phyloP scores from a whole-genome alignment of 2,329 filamentous ascomycete species.

The Bipolaris bicolor region DNA sequence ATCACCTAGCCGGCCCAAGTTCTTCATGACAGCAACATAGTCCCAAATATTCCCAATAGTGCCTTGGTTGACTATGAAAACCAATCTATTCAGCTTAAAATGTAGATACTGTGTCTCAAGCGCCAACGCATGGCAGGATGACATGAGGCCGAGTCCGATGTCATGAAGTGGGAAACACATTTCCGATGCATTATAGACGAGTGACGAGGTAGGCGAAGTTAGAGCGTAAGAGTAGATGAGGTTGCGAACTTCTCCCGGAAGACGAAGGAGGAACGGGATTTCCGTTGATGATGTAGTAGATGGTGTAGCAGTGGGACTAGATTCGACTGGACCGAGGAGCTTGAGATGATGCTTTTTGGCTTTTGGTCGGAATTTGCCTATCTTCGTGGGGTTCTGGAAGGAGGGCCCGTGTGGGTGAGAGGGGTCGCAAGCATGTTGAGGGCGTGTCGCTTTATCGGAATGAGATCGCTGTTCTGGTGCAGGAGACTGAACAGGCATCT shows the following conservation, averaged over 20 bases:
- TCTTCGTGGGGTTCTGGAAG: neutral
- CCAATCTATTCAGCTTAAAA: slow-evolving; percentile 16
- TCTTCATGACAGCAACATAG: neutral
- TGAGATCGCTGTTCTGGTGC: neutral
- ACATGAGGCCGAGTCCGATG: slow-evolving; percentile 22
- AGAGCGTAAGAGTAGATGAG: slow-evolving; percentile 21
- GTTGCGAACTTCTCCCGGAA: slow-evolving; percentile 22
- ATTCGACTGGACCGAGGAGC: neutral
- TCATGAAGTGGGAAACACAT: slow-evolving; percentile 18
- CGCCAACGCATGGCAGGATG: slow-evolving; percentile 20
- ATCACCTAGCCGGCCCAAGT: neutral
- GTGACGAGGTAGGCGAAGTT: slow-evolving; percentile 4
- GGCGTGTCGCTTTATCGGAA: neutral
- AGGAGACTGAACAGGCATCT: neutral
- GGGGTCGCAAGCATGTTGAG: neutral
- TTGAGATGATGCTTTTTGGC: slow-evolving; percentile 9
- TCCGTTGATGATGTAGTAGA: neutral
- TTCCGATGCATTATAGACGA: slow-evolving; percentile 6
- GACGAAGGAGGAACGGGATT: slow-evolving; percentile 14
- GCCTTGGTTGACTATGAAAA: neutral
- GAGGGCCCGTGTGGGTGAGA: neutral
- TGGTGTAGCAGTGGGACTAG: neutral
- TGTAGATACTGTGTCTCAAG: slow-evolving; percentile 20
- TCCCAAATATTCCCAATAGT: neutral
- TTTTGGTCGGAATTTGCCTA: neutral